Evolutionary conservation across 176 grass and related monocot species (phyloP), one percentile per base, ranked within the genome.

Genomic region (Oropetium thomaeum): DNA sequence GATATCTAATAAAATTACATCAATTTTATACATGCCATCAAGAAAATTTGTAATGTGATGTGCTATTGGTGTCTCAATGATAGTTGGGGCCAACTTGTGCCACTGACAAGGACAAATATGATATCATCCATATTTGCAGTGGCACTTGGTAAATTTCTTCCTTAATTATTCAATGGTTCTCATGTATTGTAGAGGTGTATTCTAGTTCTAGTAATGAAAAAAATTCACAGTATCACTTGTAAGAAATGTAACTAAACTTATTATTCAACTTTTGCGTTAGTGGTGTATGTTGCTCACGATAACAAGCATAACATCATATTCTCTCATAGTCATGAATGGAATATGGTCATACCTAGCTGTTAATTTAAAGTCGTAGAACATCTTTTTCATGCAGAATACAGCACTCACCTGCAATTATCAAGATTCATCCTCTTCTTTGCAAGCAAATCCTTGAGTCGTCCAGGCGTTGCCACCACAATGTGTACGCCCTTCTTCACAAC

Each of bases 361-460:
- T 35, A 19, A 17, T 28, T 42, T 43, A 27, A 6, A 15, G 34
- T 19, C 39, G 27, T 2, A 9, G 62, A 74, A 45, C 28, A 75
- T 48, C 1, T 62, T 63, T 76, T 12, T 10, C 43, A 27, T 30
- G 5, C 10, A 38, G 65, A 48, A 57, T 15, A 0, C 5, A 20
- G 44, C 51, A 57, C 54, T 43, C 19, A 92, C 95, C 96, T 92
- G 91, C 96, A 98, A 45, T 95, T 98, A 26, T 95, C 87, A 6
- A 98, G 90, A 67, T 98, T 98, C 91, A 95, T 95, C 82, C 91
- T 94, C 67, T 95, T 98, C 82, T 95, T 98, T 16, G 96, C 87
- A 23, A 98, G 91, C 59, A 98, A 69, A 76, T 98, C 96, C 74
- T 98, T 98, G 19, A 98, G 84, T 1, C 96, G 75, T 40, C 96